These are phyloP conservation scores for Ilex paraguariensis DNA, from an alignment of 305 asterid species.

Conservation along the genomic window DNA sequence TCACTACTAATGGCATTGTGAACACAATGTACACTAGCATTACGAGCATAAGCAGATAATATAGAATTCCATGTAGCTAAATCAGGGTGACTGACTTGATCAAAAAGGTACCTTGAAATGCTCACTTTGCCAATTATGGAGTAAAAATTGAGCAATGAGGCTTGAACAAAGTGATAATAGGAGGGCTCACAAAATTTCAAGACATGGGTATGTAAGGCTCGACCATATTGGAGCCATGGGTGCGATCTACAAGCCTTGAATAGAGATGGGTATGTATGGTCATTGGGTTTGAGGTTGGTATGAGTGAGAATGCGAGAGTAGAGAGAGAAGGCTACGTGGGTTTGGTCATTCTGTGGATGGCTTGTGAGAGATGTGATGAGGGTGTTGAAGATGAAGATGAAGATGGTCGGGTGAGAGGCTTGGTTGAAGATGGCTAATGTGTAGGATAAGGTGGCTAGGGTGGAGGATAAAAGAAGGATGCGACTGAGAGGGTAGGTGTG, in stretches of 20 bases:
- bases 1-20: constrained; percentile 9
- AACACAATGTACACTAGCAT: constrained; percentile 12
- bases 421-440: constrained; percentile 42
- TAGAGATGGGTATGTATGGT: constrained; percentile 60
- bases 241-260: constrained; percentile 55
- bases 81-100: constrained; percentile 49
- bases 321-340: constrained; percentile 33
- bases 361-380: constrained; percentile 45
- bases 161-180: constrained; percentile 53
- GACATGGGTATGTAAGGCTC: constrained; percentile 52
- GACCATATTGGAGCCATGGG: constrained; percentile 42
- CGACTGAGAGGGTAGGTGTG: constrained; percentile 71
- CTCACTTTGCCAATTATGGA: constrained; percentile 47
- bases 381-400: constrained; percentile 60
- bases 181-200: constrained; percentile 46
- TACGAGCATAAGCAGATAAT: constrained; percentile 49
- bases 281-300: constrained; percentile 39
- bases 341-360: constrained; percentile 17
- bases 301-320: constrained; percentile 28
- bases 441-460: constrained; percentile 44
- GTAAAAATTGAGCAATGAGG: constrained; percentile 59
- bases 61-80: constrained; percentile 72
- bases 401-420: constrained; percentile 42
- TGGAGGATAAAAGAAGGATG: constrained; percentile 43
- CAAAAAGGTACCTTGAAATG: constrained; percentile 41